Percentiles rank a stretch among this genome's conserved stretches.
Conservation (phyloP, 2,329 filamentous ascomycete species). For the Paecilomyces sp. region DNA sequence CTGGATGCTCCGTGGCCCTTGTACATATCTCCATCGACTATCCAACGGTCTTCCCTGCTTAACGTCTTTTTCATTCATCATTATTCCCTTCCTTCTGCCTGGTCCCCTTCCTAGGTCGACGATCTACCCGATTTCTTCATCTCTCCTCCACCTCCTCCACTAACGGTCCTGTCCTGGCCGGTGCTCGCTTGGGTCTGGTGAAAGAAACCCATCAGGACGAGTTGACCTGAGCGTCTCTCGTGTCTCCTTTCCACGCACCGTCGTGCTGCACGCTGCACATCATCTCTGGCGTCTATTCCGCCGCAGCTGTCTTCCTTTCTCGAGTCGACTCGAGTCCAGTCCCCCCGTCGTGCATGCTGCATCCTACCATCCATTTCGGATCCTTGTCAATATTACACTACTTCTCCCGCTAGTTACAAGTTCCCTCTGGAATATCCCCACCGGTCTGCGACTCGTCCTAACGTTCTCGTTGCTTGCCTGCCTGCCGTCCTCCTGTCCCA, state of each 20-base stretch:
- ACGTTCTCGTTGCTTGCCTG: constrained; percentile 5
- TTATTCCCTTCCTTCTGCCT: not conserved
- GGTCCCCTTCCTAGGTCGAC: not conserved
- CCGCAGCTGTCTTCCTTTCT: constrained; percentile 1
- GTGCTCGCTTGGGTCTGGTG: not conserved
- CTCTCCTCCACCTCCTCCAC: not conserved
- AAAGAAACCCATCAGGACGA: not conserved
- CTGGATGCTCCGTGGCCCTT: not conserved
- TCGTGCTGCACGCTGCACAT: constrained; percentile 19
- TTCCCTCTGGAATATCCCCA: constrained; percentile 21
- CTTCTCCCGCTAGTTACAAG: constrained; percentile 29
- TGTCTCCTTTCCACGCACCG: constrained; percentile 11
- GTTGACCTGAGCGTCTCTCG: not conserved
- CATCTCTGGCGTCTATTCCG: constrained; percentile 10
- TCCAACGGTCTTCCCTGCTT: not conserved
- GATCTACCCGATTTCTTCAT: not conserved
- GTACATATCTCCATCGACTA: not conserved
- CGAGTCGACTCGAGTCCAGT: not conserved
- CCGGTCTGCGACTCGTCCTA: constrained; percentile 13
- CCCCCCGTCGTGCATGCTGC: constrained; percentile 10
- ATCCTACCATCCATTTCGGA: constrained; percentile 11
- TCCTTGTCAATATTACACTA: constrained; percentile 32
- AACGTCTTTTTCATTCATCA: not conserved
- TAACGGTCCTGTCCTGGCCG: not conserved
- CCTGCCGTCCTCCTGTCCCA: constrained; percentile 7